Base-by-base conservation (phyloP, 106 monocot species). In the Dendrobium huoshanense region DNA sequence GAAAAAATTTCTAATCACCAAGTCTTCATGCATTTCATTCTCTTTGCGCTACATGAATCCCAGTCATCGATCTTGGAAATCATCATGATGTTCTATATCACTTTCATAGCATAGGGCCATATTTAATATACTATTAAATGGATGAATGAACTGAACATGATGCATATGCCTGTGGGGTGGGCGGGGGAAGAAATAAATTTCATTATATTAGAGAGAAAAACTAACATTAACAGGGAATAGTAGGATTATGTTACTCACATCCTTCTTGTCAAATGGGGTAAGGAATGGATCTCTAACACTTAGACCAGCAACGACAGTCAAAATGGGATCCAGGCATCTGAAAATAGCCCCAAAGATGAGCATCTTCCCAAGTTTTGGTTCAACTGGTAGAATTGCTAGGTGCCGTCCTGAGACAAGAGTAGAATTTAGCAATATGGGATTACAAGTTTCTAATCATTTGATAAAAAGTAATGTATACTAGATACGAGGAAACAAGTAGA, bases 351-450 rank as follows among this genome's bases (percentile, higher is more conserved):
- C 99, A 77, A 83, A 92, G 33, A 99, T 93, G 31, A 99, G 91
- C 99, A 99, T 99, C 80, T 99, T 99, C 61, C 99, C 99, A 13
- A 99, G 83, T 78, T 99, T 95, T 49, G 99, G 99, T 78, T 99
- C 99, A 85, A 99, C 99, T 17, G 99, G 99, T 44, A 99, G 90
- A 91, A 99, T 89, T 48, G 99, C 81, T 72, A 99, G 82, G 47
- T 95, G 90, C 13, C 87, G 85, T n/a, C 95, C 99, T 99, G 87
- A 59, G 7, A 89, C 81, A 29, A 9, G 42, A 72, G 27, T 70
- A 7, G 41, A 67, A 37, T 51, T 16, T 22, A 51, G 17, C 68
- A 48, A 75, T 17, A 77, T 22, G 43, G 8, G 61, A 20, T 74
- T 27, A n/a, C 2, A 64, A 16, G 13, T n/a, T 56, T 41, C 37